A percentile compares a stretch with the other conserved stretches of the same genome.
Evolutionary conservation across 1,284 basidiomycete genomes (phyloP).

Genomic region (Tilletia setariae): DNA sequence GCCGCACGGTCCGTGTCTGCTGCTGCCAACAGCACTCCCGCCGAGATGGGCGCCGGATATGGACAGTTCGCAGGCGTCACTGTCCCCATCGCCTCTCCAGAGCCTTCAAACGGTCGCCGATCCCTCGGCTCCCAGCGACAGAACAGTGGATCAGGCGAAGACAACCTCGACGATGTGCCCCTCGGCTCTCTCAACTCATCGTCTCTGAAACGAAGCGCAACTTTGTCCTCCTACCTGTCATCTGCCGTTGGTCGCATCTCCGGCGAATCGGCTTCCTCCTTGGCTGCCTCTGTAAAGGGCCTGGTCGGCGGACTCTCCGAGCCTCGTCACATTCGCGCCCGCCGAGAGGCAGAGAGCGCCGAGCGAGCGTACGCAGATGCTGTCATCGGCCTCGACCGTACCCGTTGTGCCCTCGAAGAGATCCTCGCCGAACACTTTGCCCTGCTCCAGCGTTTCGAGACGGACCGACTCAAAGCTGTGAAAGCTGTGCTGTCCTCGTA

Average conservation of each 20-base stretch:
- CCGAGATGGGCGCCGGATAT: not conserved
- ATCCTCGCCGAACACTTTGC: slow-evolving; percentile 44
- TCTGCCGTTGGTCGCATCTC: slow-evolving; percentile 38
- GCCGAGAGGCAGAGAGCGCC: slow-evolving; percentile 44
- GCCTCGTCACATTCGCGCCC: slow-evolving; percentile 40
- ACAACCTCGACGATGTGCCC: slow-evolving; percentile 8
- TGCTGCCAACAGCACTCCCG: slow-evolving; percentile 8
- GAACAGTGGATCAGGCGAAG: not conserved
- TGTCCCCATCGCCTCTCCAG: slow-evolving; percentile 28
- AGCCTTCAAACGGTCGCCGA: slow-evolving; percentile 17
- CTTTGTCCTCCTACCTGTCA: slow-evolving; percentile 40
- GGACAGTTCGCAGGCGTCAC: slow-evolving; percentile 28
- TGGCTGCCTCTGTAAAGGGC: slow-evolving; percentile 22
- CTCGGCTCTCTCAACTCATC: not conserved
- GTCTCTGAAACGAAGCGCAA: slow-evolving; percentile 30
- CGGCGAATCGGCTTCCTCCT: slow-evolving; percentile 19
- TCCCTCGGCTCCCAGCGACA: not conserved
- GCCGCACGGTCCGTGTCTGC: not conserved
- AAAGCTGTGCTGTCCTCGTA: slow-evolving; percentile 37
- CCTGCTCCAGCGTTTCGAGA: slow-evolving; percentile 44
- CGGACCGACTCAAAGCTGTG: slow-evolving; percentile 44
- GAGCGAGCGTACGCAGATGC: slow-evolving; percentile 42
- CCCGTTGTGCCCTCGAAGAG: slow-evolving; percentile 44
- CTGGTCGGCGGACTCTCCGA: slow-evolving; percentile 32
- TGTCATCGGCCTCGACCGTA: slow-evolving; percentile 41